Conservation (phyloP, 345 rosid genomes). For the Turnera subulata region DNA sequence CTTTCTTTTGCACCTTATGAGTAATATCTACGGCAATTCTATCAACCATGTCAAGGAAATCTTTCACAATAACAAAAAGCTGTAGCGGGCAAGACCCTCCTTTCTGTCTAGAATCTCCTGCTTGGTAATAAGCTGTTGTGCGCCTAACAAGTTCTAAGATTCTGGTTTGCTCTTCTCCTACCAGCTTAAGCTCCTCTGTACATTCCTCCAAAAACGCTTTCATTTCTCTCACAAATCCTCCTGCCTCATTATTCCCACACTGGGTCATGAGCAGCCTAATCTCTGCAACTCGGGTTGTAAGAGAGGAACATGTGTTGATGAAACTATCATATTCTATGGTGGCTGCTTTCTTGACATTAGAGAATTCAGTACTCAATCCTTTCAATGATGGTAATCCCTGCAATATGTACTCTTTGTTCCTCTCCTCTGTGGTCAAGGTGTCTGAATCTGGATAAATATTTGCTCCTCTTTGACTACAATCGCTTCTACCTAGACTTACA, state of each 20-base stretch:
- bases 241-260: conserved; percentile 30
- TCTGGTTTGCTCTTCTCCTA: conserved; percentile 51
- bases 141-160: conserved; percentile 59
- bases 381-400: conserved; percentile 50
- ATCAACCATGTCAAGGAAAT: conserved; percentile 83
- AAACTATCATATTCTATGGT: conserved; percentile 45
- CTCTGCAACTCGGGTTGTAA: conserved; percentile 39
- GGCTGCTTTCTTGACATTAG: conserved; percentile 64
- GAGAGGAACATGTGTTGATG: conserved; percentile 39
- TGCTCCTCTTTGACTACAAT: conserved; percentile 3
- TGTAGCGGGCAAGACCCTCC: conserved; percentile 44
- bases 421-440: conserved; percentile 30
- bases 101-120: conserved; percentile 46
- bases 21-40: conserved; percentile 55
- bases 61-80: conserved; percentile 64
- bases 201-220: conserved; percentile 55
- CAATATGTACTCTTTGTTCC: conserved; percentile 39
- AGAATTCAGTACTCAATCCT: conserved; percentile 45
- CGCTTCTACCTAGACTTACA: conserved; percentile 18
- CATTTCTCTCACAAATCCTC: conserved; percentile 54
- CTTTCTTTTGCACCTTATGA: conserved; percentile 44
- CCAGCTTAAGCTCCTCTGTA: conserved; percentile 52
- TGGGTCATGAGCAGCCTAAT: conserved; percentile 30
- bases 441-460: conserved; percentile 14
- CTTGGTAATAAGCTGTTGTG: conserved; percentile 76